Base-by-base conservation (phyloP, 1,284 basidiomycete species). In the Polyporus tsugae region DNA sequence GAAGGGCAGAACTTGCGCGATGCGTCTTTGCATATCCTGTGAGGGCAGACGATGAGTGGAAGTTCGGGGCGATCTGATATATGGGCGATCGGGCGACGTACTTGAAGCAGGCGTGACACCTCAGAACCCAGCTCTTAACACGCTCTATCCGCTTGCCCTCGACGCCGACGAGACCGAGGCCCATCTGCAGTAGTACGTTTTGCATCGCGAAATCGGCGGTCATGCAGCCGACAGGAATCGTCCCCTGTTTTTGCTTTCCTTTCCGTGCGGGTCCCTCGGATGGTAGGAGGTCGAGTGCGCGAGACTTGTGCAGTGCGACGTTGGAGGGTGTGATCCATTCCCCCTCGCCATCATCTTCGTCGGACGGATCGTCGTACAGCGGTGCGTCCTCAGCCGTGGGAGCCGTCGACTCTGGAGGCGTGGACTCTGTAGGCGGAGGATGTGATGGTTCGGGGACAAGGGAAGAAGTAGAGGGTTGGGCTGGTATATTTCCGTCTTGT, bases 61-160 rank as follows among this genome's bases (percentile, higher is more conserved):
- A 6, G 11, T 38, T 22, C 19, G 1, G 41, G 19, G 29, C 29
- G 29, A 29, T 29, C 29, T 29, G 15, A 49, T 25, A 49, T 53
- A 19, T 39, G 36, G 19, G 25, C 10, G 46, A 35, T 17, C 57
- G 13, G 49, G n/a, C 17, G n/a, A 86, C 95, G 81, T 77, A 98
- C 96, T 99, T 99, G 89, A 97, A 99, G 82, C 98, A 99, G 19
- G 96, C 98, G 82, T 99, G 98, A 81, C 98, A 99, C 67, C 98
- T 85, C 72, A 99, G 82, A 1, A 99, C 95, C 95, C 96, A 99
- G 71, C 91, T 98, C 82, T 97, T 96, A 39, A 99, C 92, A 74
- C 91, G 93, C 73, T 93, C 88, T 70, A 99, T 97, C 74, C 91
- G 87, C 82, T 93, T 95, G 9, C 98, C 98, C 74, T 97, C 95